These are phyloP conservation scores for Plasmodium vinckei DNA, from an alignment of 169 alveolate genomes.

Conservation along the genomic window DNA sequence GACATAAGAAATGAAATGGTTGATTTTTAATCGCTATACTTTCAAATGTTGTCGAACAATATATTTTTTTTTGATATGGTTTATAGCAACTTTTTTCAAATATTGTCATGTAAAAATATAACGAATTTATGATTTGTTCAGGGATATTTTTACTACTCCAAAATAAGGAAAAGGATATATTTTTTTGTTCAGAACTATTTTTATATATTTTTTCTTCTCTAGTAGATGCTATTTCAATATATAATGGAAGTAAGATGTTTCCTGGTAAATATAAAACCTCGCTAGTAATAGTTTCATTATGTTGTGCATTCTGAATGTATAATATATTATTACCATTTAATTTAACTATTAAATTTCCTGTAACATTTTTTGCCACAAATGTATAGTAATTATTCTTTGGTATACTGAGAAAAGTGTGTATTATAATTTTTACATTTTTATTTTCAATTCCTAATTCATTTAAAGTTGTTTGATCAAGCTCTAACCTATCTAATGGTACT, in stretches of 20 bases:
- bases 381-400: constrained; percentile 42
- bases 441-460: constrained; percentile 54
- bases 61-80: constrained; percentile 37
- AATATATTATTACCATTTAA: constrained; percentile 49
- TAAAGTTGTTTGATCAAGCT: constrained; percentile 35
- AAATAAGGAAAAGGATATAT: constrained; percentile 48
- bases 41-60: constrained; percentile 51
- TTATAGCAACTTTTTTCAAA: constrained; percentile 59
- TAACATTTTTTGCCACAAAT: constrained; percentile 34
- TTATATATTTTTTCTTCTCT: background rate
- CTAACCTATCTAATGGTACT: constrained; percentile 47
- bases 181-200: background rate
- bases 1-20: constrained; percentile 62
- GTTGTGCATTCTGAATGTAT: constrained; percentile 16
- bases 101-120: constrained; percentile 56
- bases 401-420: constrained; percentile 45
- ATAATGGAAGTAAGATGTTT: constrained; percentile 39
- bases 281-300: constrained; percentile 19
- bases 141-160: constrained; percentile 58
- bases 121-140: constrained; percentile 53
- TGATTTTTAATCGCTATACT: constrained; percentile 28
- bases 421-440: constrained; percentile 56
- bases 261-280: constrained; percentile 22
- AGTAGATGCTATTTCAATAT: constrained; percentile 55
- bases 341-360: constrained; percentile 45